Evolutionary conservation across 805 yeast genomes (phyloP), one percentile per base, ranked within the genome.

Genomic region (Wickerhamiella nectarea): DNA sequence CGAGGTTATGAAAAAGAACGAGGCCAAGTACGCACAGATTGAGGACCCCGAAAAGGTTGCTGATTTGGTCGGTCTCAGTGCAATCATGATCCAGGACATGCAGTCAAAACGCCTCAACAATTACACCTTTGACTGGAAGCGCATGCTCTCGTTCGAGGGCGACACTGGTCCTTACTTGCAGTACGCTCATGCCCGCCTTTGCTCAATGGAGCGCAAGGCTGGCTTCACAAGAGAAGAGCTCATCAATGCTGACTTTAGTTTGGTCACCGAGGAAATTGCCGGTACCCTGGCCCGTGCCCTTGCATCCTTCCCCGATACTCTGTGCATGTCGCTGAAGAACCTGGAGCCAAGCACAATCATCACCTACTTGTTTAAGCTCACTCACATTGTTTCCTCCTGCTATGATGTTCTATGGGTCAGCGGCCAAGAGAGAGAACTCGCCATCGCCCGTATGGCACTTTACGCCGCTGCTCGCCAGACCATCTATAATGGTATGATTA

Each of bases 81-180:
- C 98, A 5, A 94, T 91, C 48, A 87, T 91, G 95, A 83, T 91
- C 58, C 99, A 91, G 72, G 99, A 91, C 65, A 87, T 91, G 97
- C 93, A 84, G 66, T 78, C 94, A 48, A 91, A 91, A 70, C 80
- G 99, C 65, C 75, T 89, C 65, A 86, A 89, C 70, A 89, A 91
- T 68, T 91, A 91, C 68, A 84, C 79, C 57, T 91, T 91, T 68
- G 83, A 85, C 65, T 91, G 98, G 98, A 85, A 83, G 56, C 81
- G 98, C 70, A 91, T 91, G 96, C 73, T 82, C 36, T 85, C 97
- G 3, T 87, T 91, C 53, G 98, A 91, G 70, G 98, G 98, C 66
- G 98, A 91, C 66, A 91, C 98, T 46, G 98, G 98, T 61, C 97
- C 98, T 48, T 91, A 91, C 67, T 73, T 91, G 62, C 98, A 91